These are phyloP conservation scores for Poterioochromonas sp. DNA, from an alignment of 352 stramenopile species.

Conservation along the genomic window DNA sequence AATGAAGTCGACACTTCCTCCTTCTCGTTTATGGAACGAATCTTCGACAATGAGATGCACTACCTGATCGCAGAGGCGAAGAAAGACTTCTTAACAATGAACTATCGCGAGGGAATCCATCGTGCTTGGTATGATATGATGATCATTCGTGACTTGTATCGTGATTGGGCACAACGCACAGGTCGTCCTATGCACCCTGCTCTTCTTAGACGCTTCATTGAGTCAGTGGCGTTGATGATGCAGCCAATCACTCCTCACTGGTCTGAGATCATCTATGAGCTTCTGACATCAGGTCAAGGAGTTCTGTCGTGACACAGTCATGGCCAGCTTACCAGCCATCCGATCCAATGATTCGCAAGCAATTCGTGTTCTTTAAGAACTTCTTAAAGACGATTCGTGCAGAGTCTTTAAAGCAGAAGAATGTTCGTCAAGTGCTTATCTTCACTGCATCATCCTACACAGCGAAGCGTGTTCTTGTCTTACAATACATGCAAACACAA, in stretches of 20 bases:
- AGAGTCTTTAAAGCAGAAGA: slow-evolving; percentile 28
- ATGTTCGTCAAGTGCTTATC: slow-evolving; percentile 36
- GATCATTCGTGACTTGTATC: slow-evolving; percentile 92
- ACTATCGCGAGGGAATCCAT: slow-evolving; percentile 92
- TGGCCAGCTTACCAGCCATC: not conserved
- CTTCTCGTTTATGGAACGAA: slow-evolving; percentile 60
- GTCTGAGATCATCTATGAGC: slow-evolving; percentile 74
- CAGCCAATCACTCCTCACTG: slow-evolving; percentile 91
- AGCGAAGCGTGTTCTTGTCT: slow-evolving; percentile 67
- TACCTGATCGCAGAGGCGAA: slow-evolving; percentile 77
- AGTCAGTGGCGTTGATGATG: slow-evolving; percentile 82
- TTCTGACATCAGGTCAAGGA: slow-evolving; percentile 47
- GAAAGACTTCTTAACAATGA: slow-evolving; percentile 56
- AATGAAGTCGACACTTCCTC: no score
- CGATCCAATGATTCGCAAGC: not conserved
- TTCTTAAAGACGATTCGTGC: slow-evolving; percentile 30
- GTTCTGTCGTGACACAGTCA: not conserved
- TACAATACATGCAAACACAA: slow-evolving; percentile 63
- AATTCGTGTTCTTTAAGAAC: slow-evolving; percentile 24
- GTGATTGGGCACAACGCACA: slow-evolving; percentile 61
- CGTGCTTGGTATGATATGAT: slow-evolving; percentile 97
- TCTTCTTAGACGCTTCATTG: slow-evolving; percentile 82
- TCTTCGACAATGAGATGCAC: slow-evolving; percentile 95
- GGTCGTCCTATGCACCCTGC: slow-evolving; percentile 74
- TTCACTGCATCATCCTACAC: slow-evolving; percentile 71